Base-by-base conservation (phyloP, 2,329 filamentous ascomycete species). In the Fusarium falciforme region DNA sequence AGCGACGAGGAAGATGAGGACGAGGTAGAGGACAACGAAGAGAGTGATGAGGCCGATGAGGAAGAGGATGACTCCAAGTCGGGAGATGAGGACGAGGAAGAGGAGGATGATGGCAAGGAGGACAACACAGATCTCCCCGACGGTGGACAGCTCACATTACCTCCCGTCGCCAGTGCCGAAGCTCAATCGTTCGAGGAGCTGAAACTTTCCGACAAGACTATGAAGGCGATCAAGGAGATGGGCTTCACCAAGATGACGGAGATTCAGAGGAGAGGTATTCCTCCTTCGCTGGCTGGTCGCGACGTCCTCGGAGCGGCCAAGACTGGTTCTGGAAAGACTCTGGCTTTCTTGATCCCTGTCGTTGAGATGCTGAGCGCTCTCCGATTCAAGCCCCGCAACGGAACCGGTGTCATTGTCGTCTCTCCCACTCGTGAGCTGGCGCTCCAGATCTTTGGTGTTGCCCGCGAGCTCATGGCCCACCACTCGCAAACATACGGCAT, bases 401-500 rank as follows among this genome's bases (percentile, higher is more conserved):
- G 93, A 71, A 96, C 94, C 57, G 96, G 96, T 79, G 96, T 96
- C 65, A 93, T 98, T 75, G 91, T 98, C 22, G 93, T 98, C 35
- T 96, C 95, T 12, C 96, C 96, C 1, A 99, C 96, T 1, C 91
- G 96, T 80, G 96, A 99, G 85, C 86, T 98, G 69, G 96, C 96
- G 0, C 89, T 98, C 40, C 96, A 98, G 82, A 98, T 98, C 73
- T 98, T 98, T 79, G 95, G 95, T 70, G 96, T 98, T 33, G 96
- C 96, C 1, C 88, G 95, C 67, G 96, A 98, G 84, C 89, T 99
- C 63, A 95, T 98, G 93, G 92, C 92, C 76, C 90, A 95, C 83
- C 95, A 98, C 85, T 96, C 93, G n/a, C 96, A 91, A 79, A 98
- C 96, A 6, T 97, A 95, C 79, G 96, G 96, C 61, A 98, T 98